phyloP scores from a whole-genome alignment of 495 filamentous ascomycete species.

The Tuber magnatum region DNA sequence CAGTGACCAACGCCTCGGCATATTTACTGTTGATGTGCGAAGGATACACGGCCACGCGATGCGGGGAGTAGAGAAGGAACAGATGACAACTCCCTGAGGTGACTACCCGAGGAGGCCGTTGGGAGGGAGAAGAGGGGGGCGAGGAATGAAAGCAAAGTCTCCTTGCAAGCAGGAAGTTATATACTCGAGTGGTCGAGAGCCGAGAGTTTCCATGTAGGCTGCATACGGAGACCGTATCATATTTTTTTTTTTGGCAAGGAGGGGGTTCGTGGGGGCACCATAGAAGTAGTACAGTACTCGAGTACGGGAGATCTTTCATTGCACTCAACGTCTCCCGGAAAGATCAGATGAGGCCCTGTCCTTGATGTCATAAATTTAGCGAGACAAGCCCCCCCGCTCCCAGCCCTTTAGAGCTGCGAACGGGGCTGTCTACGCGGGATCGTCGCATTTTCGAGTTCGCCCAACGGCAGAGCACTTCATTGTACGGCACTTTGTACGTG shows the following conservation, averaged over 20 bases:
- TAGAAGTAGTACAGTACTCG: too few relatives aligned
- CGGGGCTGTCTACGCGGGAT: background rate
- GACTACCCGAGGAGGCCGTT: background rate
- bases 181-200: background rate
- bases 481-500: too few relatives aligned
- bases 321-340: background rate
- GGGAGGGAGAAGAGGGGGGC: background rate
- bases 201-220: background rate
- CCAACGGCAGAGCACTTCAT: too few relatives aligned
- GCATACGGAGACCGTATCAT: background rate
- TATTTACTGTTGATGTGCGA: background rate
- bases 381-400: background rate
- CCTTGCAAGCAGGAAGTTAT: background rate
- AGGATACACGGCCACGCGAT: background rate
- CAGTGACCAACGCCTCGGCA: conserved; percentile 58
- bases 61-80: background rate
- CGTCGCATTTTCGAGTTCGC: background rate
- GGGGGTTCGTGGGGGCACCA: background rate
- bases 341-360: background rate
- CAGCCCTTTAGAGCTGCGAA: background rate
- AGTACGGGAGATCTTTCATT: background rate
- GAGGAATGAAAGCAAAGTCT: background rate
- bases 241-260: background rate
- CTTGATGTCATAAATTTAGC: background rate
- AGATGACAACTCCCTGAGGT: background rate